phyloP scores from a whole-genome alignment of 441 rosid species.

The Adansonia gregorii region DNA sequence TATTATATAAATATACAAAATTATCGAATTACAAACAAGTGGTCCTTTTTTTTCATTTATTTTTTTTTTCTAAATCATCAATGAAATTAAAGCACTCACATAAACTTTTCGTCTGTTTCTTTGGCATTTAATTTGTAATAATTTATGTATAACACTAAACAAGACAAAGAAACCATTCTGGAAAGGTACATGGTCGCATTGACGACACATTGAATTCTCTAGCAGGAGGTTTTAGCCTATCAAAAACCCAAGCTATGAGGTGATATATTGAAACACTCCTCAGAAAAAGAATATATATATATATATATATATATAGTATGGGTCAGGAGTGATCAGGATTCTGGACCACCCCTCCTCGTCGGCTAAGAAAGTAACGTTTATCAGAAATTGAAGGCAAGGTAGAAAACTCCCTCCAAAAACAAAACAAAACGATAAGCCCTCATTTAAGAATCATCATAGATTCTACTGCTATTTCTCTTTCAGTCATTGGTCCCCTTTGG shows the following conservation, averaged over 20 bases:
- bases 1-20: too few species aligned
- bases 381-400: slow-evolving; percentile 18
- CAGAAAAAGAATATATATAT: background rate
- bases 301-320: too few species aligned
- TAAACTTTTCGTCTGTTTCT: slow-evolving; percentile 25
- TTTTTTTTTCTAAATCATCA: background rate
- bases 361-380: slow-evolving; percentile 12
- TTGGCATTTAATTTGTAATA: slow-evolving; percentile 38
- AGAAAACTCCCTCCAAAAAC: background rate
- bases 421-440: too few species aligned
- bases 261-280: slow-evolving; percentile 2
- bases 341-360: slow-evolving; percentile 5
- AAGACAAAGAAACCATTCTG: slow-evolving; percentile 51
- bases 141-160: slow-evolving; percentile 23
- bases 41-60: background rate
- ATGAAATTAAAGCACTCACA: background rate
- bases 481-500: background rate
- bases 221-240: background rate
- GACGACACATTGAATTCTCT: background rate
- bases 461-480: slow-evolving; percentile 5
- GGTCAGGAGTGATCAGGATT: too few species aligned
- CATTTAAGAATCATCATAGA: background rate
- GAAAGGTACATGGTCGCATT: background rate
- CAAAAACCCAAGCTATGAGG: slow-evolving; percentile 12
- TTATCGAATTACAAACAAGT: too few species aligned